Base-by-base conservation (phyloP, 495 filamentous ascomycete genomes). In the Bathelium albidoporum region DNA sequence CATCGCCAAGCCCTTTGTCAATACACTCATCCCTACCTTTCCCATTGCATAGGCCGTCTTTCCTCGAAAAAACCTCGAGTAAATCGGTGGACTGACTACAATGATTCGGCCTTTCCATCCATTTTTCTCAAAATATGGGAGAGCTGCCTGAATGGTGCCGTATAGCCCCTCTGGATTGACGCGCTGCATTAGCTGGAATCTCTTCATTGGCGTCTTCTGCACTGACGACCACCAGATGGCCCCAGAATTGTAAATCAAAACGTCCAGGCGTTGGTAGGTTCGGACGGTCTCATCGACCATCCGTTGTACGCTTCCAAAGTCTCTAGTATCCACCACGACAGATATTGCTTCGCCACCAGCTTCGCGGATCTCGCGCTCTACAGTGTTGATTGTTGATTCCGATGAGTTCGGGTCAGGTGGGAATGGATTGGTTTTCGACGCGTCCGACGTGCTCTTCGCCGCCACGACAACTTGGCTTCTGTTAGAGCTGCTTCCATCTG, bases 21-120 rank as follows among this genome's bases (percentile, higher is more conserved):
- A 69, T 18, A 92, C 87, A 72, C 82, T 87, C 90, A 95, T 95
- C 18, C 78, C 88, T 18, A 92, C 83, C 70, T 95, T 95, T 59
- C 89, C 88, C 79, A 94, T 86, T 0, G 90, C 90, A 76, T 95
- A 95, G 20, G 87, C 89, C 0, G 89, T 89, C 80, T 95, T 95
- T 11, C 90, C 90, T 2, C 88, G 73, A 69, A 93, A 92, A 72
- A 95, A 95, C 20, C 90, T 79, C 55, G 82, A 86, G 68, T 95
- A 95, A 62, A 95, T 91, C 0, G 90, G 90, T 52, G 90, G 90
- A 63, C 84, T 87, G 26, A 95, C 89, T 49, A 95, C 90, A 58
- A 95, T 78, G 59, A 95, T 83, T 5, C 90, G 66, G 0, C 82
- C 89, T 32, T 76, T 80, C 74, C 80, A 80, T 2, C 71, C 76